Conservation (phyloP, 148 eudicot genomes). For the Beta vulgaris region DNA sequence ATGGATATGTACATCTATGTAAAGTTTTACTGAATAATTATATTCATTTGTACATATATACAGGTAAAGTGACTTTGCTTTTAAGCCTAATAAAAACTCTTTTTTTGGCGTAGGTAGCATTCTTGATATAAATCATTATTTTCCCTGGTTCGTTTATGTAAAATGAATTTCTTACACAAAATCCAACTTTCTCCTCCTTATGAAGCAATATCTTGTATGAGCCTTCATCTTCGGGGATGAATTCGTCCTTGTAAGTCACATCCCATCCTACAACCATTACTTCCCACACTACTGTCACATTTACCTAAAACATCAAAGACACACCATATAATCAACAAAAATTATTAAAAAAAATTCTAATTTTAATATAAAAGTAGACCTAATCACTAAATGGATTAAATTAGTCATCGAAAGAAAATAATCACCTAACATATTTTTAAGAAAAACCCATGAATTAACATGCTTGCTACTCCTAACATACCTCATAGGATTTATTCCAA, state of each 20-base stretch:
- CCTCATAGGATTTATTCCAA: too few species aligned
- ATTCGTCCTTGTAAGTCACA: slow-evolving; percentile 70
- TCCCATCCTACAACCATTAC: slow-evolving; percentile 54
- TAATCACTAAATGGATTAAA: too few species aligned
- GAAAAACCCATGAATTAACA: neutral
- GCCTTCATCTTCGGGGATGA: slow-evolving; percentile 81
- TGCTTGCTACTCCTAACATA: too few species aligned
- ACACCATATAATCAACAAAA: neutral
- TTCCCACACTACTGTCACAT: slow-evolving; percentile 59
- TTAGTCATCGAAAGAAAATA: too few species aligned
- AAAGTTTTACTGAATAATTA: too few species aligned
- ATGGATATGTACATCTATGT: neutral
- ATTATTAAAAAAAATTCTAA: neutral
- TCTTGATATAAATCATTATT: slow-evolving; percentile 56
- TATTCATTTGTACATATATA: slow-evolving; percentile 35
- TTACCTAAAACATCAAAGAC: slow-evolving; percentile 29
- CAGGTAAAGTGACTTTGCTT: slow-evolving; percentile 47
- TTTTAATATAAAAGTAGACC: too few species aligned
- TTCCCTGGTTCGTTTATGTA: slow-evolving; percentile 77
- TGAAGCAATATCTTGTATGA: slow-evolving; percentile 66
- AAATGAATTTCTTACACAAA: slow-evolving; percentile 53
- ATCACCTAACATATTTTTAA: neutral
- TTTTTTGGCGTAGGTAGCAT: slow-evolving; percentile 45
- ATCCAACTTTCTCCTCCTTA: slow-evolving; percentile 48
- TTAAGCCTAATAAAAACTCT: slow-evolving; percentile 65